These are phyloP conservation scores for Citeromyces siamensis DNA, from an alignment of 1,139 yeast species.

Conservation along the genomic window DNA sequence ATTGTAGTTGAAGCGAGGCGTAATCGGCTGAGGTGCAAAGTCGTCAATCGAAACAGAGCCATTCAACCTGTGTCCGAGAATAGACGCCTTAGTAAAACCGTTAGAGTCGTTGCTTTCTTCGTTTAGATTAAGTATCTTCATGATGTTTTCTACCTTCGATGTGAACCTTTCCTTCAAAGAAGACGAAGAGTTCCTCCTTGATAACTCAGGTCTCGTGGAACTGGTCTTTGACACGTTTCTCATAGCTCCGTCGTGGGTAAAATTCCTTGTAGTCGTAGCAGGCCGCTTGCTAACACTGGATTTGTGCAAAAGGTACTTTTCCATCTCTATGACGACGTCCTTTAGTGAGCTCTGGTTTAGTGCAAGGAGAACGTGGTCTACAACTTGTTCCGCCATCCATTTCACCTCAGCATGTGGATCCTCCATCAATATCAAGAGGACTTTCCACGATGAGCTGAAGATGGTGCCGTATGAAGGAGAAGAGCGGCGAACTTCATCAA, in stretches of 20 bases:
- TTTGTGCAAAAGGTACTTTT: constrained; percentile 45
- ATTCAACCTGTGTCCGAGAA: not conserved
- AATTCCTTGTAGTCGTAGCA: not conserved
- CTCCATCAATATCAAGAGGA: constrained; percentile 65
- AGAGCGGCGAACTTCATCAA: constrained; percentile 46
- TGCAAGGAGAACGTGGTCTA: constrained; percentile 60
- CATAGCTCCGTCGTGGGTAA: not conserved
- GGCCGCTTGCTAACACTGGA: constrained; percentile 8
- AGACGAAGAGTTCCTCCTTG: not conserved
- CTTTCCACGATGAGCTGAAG: constrained; percentile 84
- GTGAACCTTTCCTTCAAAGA: constrained; percentile 1
- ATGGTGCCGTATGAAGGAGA: constrained; percentile 79
- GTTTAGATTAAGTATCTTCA: constrained; percentile 1
- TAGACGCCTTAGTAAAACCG: not conserved
- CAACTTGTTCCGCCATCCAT: constrained; percentile 58
- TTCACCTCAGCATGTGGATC: constrained; percentile 87
- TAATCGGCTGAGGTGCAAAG: constrained; percentile 25
- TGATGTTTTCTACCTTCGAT: not conserved
- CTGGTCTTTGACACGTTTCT: not conserved
- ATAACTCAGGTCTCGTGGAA: not conserved
- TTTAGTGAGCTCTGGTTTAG: constrained; percentile 55
- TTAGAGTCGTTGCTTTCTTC: not conserved
- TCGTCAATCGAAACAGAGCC: not conserved
- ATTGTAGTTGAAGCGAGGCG: constrained; percentile 37
- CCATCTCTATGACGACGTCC: constrained; percentile 51